A percentile compares a stretch with the other conserved stretches of the same genome.
These are phyloP conservation scores for Hirsutella rhossiliensis DNA, from an alignment of 2,329 filamentous ascomycete species.

Conservation along the genomic window DNA sequence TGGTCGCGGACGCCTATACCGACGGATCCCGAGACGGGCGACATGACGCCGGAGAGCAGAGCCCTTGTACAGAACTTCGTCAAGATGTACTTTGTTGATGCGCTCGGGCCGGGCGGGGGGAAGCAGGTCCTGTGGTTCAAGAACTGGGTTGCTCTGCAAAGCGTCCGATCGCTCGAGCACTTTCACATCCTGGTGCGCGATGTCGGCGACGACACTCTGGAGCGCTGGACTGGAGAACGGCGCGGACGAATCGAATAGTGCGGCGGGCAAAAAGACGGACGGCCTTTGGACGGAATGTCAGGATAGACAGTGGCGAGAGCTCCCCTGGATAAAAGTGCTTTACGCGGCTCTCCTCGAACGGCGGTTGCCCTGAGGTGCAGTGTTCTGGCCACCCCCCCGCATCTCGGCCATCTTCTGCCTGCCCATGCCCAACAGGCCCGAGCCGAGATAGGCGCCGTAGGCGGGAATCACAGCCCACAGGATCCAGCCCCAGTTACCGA, in stretches of 20 bases:
- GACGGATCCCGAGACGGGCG: constrained; percentile 56
- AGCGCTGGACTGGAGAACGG: constrained; percentile 39
- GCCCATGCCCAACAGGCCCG: constrained; percentile 39
- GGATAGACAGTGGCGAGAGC: background rate
- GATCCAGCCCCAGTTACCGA: constrained; percentile 66
- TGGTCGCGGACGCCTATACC: constrained; percentile 80
- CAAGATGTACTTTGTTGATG: constrained; percentile 51
- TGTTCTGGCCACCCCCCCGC: constrained; percentile 19
- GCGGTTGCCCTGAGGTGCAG: constrained; percentile 33
- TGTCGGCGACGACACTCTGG: constrained; percentile 36
- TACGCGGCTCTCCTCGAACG: constrained; percentile 42
- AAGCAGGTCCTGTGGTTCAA: constrained; percentile 72
- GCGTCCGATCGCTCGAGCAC: constrained; percentile 77
- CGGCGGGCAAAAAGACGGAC: background rate
- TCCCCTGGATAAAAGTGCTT: background rate
- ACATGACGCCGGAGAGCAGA: constrained; percentile 58
- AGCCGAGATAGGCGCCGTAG: constrained; percentile 42
- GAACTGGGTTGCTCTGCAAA: constrained; percentile 85
- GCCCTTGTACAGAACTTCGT: constrained; percentile 58
- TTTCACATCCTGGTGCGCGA: constrained; percentile 64
- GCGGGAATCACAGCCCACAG: constrained; percentile 43
- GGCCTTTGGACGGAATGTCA: background rate
- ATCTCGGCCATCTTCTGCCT: constrained; percentile 39
- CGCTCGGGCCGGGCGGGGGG: constrained; percentile 35
- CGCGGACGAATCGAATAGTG: constrained; percentile 17